Evolutionary conservation across 768 basidiomycete genomes (phyloP).

Genomic region (Kwoniella newhampshirensis): DNA sequence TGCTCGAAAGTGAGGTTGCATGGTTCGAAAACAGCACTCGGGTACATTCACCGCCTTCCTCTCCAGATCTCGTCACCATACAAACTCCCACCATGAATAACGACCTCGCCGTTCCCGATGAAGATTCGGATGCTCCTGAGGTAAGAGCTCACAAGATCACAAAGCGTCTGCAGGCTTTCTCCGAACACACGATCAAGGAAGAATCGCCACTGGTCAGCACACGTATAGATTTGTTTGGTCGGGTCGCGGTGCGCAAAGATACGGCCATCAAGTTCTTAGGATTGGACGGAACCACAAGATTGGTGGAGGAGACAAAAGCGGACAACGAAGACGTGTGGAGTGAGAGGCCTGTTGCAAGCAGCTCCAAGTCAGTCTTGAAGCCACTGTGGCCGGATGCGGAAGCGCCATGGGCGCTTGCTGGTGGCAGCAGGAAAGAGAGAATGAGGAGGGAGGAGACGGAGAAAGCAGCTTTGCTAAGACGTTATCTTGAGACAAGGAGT

Average conservation of each 20-base stretch:
- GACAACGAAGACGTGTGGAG: constrained; percentile 38
- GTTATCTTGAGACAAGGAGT: constrained; percentile 39
- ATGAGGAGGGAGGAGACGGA: constrained; percentile 29
- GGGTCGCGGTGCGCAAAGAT: constrained; percentile 43
- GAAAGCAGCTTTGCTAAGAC: constrained; percentile 26
- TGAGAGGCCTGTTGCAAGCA: constrained; percentile 23
- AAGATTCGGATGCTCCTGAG: constrained; percentile 19
- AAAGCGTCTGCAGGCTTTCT: constrained; percentile 32
- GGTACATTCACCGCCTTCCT: constrained; percentile 17
- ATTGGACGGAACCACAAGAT: constrained; percentile 15
- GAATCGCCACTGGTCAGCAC: constrained; percentile 41
- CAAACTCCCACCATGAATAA: constrained; percentile 26
- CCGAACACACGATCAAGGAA: constrained; percentile 12
- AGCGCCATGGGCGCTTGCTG: constrained; percentile 41
- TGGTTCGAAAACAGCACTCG: constrained; percentile 35
- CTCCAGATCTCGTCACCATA: constrained; percentile 23
- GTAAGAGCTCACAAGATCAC: constrained; percentile 24
- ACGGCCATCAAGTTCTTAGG: constrained; percentile 42
- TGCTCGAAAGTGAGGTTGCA: constrained; percentile 40
- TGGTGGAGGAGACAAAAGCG: constrained; percentile 32
- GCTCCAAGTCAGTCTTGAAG: constrained; percentile 22
- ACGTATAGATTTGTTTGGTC: constrained; percentile 35
- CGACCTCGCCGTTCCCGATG: constrained; percentile 3
- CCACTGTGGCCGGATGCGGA: constrained; percentile 43
- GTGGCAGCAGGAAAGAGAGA: constrained; percentile 27